Percentiles rank a stretch among this genome's conserved stretches.
phyloP scores from a whole-genome alignment of 495 filamentous ascomycete species.

The Usnea hakonensis region DNA sequence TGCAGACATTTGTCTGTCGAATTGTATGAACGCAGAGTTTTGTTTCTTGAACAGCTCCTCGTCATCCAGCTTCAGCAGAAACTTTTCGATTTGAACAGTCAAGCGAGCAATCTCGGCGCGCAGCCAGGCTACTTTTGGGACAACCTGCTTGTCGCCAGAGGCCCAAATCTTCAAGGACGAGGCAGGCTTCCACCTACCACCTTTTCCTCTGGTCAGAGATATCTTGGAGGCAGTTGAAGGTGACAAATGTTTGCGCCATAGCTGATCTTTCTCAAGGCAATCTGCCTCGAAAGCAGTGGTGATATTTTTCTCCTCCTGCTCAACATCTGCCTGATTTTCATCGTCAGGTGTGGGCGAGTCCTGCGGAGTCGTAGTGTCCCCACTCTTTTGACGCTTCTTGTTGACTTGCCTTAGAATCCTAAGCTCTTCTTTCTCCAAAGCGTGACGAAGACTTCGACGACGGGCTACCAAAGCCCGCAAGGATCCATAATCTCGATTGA shows the following conservation, averaged over 20 bases:
- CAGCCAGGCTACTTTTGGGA: constrained; percentile 89
- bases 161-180: constrained; percentile 19
- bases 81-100: constrained; percentile 84
- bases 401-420: constrained; percentile 18
- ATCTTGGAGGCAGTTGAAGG: constrained; percentile 17
- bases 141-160: constrained; percentile 51
- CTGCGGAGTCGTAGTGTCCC: constrained; percentile 1
- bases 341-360: constrained; percentile 13
- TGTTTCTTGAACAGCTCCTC: constrained; percentile 62
- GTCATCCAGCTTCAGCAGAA: constrained; percentile 74
- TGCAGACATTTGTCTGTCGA: constrained; percentile 93
- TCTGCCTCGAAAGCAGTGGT: constrained; percentile 16
- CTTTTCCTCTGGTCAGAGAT: constrained; percentile 10
- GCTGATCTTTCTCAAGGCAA: constrained; percentile 16
- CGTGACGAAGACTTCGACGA: constrained; percentile 23
- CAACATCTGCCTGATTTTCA: constrained; percentile 1
- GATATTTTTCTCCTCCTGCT: constrained; percentile 13
- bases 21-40: constrained; percentile 97
- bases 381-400: constrained; percentile 16
- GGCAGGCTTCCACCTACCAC: constrained; percentile 21
- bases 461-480: constrained; percentile 21
- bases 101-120: constrained; percentile 79
- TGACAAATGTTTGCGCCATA: constrained; percentile 20
- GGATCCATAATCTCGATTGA: constrained; percentile 22
- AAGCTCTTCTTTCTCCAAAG: constrained; percentile 24